Conservation (phyloP, 129 eudicot genomes). For the Pseudognaphalium luteoalbum region DNA sequence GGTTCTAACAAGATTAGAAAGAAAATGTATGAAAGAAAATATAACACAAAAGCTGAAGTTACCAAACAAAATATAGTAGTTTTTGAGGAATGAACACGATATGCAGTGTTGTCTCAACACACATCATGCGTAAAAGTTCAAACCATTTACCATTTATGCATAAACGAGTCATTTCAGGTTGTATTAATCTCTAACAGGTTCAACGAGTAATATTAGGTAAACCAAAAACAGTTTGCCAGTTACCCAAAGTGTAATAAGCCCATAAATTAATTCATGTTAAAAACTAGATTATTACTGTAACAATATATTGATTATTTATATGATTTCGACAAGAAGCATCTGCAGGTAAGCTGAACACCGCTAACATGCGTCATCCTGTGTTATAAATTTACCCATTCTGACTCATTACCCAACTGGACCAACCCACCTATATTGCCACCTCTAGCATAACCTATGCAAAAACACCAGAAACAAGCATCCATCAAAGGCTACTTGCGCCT, state of each 20-base stretch:
- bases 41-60: neutral
- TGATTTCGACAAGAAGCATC: too few species aligned
- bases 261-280: too few species aligned
- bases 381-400: neutral
- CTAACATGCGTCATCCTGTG: neutral
- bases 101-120: neutral
- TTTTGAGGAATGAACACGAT: neutral
- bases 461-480: neutral
- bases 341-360: neutral
- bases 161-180: neutral
- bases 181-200: neutral
- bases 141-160: too few species aligned
- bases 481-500: conserved; percentile 16
- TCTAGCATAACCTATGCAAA: neutral
- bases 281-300: too few species aligned
- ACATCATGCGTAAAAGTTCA: neutral
- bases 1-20: neutral
- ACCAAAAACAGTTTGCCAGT: neutral
- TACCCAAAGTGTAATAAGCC: neutral
- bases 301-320: too few species aligned
- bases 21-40: neutral
- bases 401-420: neutral
- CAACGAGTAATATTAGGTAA: neutral
- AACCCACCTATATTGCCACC: neutral
- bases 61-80: too few species aligned